Percentiles rank a stretch among this genome's conserved stretches.
Evolutionary conservation across 768 basidiomycete species (phyloP).

Genomic region (Leucosporidium yakuticum): DNA sequence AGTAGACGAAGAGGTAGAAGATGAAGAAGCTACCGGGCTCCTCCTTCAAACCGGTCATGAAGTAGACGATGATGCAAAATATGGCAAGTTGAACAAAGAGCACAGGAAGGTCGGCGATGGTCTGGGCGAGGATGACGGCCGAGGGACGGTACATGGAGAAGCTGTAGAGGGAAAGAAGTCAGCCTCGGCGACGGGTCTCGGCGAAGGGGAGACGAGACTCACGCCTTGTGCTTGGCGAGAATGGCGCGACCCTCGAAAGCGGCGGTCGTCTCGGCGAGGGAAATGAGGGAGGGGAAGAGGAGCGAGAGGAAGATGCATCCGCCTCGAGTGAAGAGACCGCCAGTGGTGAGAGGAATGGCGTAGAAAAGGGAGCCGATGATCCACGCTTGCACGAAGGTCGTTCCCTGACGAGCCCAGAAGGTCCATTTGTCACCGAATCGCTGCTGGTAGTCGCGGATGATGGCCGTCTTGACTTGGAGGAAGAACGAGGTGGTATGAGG

Average conservation of each 20-base stretch:
- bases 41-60: conserved; percentile 46
- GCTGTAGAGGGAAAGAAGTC: conserved; percentile 43
- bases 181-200: conserved; percentile 46
- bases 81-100: conserved; percentile 33
- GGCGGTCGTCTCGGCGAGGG: conserved; percentile 44
- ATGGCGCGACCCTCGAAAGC: background rate
- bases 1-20: conserved; percentile 45
- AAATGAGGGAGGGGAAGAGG: conserved; percentile 53
- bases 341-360: conserved; percentile 53
- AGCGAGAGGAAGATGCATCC: conserved; percentile 24
- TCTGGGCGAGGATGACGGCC: conserved; percentile 44
- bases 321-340: conserved; percentile 81
- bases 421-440: conserved; percentile 66
- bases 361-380: conserved; percentile 63
- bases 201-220: background rate
- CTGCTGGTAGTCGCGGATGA: conserved; percentile 57
- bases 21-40: conserved; percentile 52
- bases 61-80: conserved; percentile 46
- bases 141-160: conserved; percentile 48
- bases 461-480: conserved; percentile 57
- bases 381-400: conserved; percentile 51
- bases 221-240: conserved; percentile 35
- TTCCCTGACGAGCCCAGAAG: conserved; percentile 60
- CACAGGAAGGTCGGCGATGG: conserved; percentile 47
- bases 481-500: conserved; percentile 74